These are phyloP conservation scores for Fusarium nematophilum DNA, from an alignment of 2,329 filamentous ascomycete species.

Conservation along the genomic window DNA sequence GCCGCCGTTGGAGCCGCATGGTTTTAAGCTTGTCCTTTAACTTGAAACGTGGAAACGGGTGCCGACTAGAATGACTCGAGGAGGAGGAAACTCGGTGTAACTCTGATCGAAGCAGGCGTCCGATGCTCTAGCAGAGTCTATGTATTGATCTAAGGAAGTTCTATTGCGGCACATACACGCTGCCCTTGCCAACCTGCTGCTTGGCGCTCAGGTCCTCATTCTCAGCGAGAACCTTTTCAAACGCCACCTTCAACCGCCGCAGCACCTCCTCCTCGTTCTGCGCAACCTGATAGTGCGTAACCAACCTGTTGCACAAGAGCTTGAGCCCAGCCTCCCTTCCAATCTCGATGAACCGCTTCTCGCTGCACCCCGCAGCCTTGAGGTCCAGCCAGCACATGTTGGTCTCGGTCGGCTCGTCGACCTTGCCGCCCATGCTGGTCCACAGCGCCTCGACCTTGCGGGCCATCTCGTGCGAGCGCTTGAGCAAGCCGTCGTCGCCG, in stretches of 20 bases:
- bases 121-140: no score
- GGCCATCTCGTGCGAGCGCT: conserved; percentile 70
- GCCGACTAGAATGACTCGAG: no score
- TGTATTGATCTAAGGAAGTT: not conserved
- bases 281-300: conserved; percentile 71
- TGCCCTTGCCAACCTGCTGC: conserved; percentile 40
- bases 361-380: conserved; percentile 63
- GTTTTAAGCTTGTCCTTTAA: no score
- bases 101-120: no score
- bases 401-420: conserved; percentile 80
- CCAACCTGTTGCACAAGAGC: conserved; percentile 55
- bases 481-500: conserved; percentile 67
- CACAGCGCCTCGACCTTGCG: conserved; percentile 76
- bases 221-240: conserved; percentile 52
- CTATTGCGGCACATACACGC: conserved; percentile 42
- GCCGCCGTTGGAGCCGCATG: no score
- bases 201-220: conserved; percentile 11
- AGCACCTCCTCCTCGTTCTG: conserved; percentile 70
- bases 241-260: conserved; percentile 64
- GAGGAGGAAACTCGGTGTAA: no score
- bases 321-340: conserved; percentile 57
- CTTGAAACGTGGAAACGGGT: no score
- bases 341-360: conserved; percentile 52
- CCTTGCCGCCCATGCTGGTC: conserved; percentile 74
- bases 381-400: conserved; percentile 93